A percentile compares a stretch with the other conserved stretches of the same genome.
These are phyloP conservation scores for Colletotrichum siamense DNA, from an alignment of 2,329 filamentous ascomycete species.

Conservation along the genomic window DNA sequence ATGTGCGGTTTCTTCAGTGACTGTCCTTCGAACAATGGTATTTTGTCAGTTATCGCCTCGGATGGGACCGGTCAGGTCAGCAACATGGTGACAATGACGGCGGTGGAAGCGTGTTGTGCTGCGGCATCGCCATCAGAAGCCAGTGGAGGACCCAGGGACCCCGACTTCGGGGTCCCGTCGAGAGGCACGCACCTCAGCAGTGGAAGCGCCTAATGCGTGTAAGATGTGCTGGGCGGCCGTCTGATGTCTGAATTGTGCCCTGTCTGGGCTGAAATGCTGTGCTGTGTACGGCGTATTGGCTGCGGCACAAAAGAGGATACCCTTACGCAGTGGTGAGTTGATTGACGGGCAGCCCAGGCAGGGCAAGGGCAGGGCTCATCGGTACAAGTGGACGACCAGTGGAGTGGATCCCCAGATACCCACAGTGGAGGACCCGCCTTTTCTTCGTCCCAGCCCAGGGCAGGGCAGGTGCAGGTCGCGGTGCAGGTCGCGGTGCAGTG, in stretches of 20 bases:
- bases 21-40: not conserved
- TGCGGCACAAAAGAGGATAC: not conserved
- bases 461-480: not conserved
- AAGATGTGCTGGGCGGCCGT: not conserved
- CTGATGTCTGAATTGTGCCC: not conserved
- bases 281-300: not conserved
- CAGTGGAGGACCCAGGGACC: not conserved
- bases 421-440: not conserved
- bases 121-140: not conserved
- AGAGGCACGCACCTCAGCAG: not conserved
- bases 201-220: not conserved
- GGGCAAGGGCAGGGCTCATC: constrained; percentile 16
- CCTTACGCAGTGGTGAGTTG: not conserved
- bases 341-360: not conserved
- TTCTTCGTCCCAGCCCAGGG: not conserved
- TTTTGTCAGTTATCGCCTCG: constrained; percentile 3
- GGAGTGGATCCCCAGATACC: constrained; percentile 1
- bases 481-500: not conserved
- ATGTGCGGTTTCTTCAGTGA: not conserved
- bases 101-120: not conserved
- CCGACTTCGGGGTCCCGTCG: not conserved
- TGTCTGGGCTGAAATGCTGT: not conserved
- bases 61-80: not conserved
- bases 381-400: not conserved
- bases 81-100: not conserved